phyloP scores from a whole-genome alignment of 164 flowering plant genomes.

The Macadamia tetraphylla region DNA sequence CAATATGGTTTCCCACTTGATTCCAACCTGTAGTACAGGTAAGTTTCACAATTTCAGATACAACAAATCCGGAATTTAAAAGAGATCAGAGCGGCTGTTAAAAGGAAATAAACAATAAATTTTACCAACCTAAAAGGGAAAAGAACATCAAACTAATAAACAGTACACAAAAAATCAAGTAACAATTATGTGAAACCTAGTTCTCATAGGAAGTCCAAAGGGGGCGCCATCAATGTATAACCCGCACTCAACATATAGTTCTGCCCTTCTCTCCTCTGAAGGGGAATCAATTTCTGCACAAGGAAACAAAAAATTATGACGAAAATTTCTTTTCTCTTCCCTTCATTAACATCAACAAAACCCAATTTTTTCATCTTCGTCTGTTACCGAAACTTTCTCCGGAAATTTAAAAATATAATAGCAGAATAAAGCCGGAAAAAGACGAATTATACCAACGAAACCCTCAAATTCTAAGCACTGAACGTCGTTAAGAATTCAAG shows the following conservation, averaged over 20 bases:
- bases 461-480: not conserved
- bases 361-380: not conserved
- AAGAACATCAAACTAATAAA: not conserved
- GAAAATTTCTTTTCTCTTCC: not conserved
- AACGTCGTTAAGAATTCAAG: not conserved
- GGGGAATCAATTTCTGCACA: slow-evolving; percentile 41
- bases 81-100: not conserved
- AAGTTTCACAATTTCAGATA: not conserved
- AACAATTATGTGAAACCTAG: slow-evolving; percentile 47
- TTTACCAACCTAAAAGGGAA: too few species aligned
- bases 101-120: not conserved
- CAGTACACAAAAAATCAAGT: not conserved
- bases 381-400: not conserved
- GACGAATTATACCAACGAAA: too few species aligned
- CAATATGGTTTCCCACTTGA: slow-evolving; percentile 69
- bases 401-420: not conserved
- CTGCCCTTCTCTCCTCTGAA: slow-evolving; percentile 60
- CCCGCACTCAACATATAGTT: slow-evolving; percentile 80
- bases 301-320: not conserved
- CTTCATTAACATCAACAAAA: not conserved
- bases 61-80: not conserved
- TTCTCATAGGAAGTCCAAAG: slow-evolving; percentile 84
- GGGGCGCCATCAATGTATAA: slow-evolving; percentile 87
- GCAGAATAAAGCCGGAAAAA: too few species aligned
- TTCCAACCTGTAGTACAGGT: slow-evolving; percentile 51